Percentiles rank a stretch among this genome's conserved stretches.
Evolutionary conservation across 139 green algal genomes (phyloP).

Genomic region (Chlamydomonas sphaeroides): DNA sequence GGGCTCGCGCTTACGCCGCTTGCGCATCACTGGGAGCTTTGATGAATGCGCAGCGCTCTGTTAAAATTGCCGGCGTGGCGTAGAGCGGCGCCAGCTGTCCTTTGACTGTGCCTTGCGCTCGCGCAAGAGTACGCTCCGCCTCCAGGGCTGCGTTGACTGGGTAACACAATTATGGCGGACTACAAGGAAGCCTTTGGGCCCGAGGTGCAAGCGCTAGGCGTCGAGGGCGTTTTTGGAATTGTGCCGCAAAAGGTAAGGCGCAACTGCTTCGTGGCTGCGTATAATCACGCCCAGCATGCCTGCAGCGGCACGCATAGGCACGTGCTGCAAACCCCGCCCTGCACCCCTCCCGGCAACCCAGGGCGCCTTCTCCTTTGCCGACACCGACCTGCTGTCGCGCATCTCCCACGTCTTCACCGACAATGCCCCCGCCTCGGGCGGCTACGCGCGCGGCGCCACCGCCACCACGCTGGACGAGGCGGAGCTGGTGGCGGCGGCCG

Average conservation of each 20-base stretch:
- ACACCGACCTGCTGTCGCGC: background rate
- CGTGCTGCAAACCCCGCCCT: background rate
- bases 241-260: background rate
- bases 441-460: background rate
- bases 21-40: no score
- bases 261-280: background rate
- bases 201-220: background rate
- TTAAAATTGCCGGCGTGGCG: no score
- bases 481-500: conserved; percentile 15
- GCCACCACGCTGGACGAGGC: background rate
- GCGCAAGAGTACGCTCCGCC: no score
- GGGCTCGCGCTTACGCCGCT: no score
- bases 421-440: background rate
- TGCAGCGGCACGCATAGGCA: no score
- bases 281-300: background rate
- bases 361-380: background rate
- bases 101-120: no score
- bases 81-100: no score
- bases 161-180: background rate
- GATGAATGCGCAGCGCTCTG: no score
- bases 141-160: no score
- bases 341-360: background rate
- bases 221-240: background rate
- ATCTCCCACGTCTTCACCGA: background rate
- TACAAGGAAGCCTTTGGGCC: conserved; percentile 4